phyloP scores from a whole-genome alignment of 2,329 filamentous ascomycete species.

The Xylaria arbuscula region DNA sequence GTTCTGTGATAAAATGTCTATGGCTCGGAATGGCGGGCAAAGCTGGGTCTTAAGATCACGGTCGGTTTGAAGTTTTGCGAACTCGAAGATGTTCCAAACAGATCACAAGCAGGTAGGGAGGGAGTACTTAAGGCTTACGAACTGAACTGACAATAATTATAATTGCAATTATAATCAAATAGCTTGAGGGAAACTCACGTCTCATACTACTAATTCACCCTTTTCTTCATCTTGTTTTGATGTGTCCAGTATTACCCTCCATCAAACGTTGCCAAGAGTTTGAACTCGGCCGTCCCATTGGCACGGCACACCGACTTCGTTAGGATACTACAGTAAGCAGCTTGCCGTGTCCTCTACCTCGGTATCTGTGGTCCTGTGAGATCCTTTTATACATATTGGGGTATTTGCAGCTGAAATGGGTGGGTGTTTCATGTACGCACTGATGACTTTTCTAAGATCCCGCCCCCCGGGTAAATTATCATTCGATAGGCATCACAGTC shows the following conservation, averaged over 20 bases:
- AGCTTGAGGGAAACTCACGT: too few relatives aligned
- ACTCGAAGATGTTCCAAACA: too few relatives aligned
- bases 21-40: not conserved
- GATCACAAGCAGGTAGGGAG: not conserved
- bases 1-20: not conserved
- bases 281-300: not conserved
- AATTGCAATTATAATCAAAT: too few relatives aligned
- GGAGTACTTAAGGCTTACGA: too few relatives aligned
- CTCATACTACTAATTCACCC: too few relatives aligned
- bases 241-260: not conserved
- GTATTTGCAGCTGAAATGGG: not conserved
- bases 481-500: conserved; percentile 11
- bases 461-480: conserved; percentile 23
- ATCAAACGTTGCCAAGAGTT: not conserved
- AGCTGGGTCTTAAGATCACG: too few relatives aligned
- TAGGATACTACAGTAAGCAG: not conserved
- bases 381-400: not conserved
- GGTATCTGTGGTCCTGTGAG: not conserved
- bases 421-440: conserved; percentile 19
- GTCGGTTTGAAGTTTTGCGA: not conserved
- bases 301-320: not conserved
- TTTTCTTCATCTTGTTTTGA: not conserved
- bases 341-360: not conserved
- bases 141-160: too few relatives aligned
- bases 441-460: conserved; percentile 12